A percentile compares a stretch with the other conserved stretches of the same genome.
These are phyloP conservation scores for Casuarina glauca DNA, from an alignment of 306 rosid genomes.

Conservation along the genomic window DNA sequence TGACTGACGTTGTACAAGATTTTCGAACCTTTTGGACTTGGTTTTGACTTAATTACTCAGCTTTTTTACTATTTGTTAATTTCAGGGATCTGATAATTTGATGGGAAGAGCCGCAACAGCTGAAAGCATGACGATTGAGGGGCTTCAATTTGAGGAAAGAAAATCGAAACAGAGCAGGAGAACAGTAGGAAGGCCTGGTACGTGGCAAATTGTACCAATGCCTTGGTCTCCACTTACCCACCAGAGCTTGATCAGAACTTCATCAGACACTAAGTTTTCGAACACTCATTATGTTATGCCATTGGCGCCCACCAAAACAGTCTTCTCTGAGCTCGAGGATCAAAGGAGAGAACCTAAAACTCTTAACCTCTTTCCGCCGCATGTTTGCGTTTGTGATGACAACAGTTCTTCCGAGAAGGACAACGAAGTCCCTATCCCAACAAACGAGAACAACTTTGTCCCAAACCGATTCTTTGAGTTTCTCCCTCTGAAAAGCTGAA, in stretches of 20 bases:
- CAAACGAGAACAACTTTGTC: conserved; percentile 24
- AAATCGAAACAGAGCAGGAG: conserved; percentile 19
- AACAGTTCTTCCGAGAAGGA: conserved; percentile 13
- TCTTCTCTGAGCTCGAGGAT: conserved; percentile 21
- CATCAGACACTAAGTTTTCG: conserved; percentile 17
- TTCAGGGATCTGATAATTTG: conserved; percentile 52
- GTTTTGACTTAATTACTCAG: conserved; percentile 8
- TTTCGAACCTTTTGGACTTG: conserved; percentile 32
- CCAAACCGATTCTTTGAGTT: conserved; percentile 50
- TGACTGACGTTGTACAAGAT: conserved; percentile 31
- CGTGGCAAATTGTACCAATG: conserved; percentile 36
- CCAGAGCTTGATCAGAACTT: conserved; percentile 16
- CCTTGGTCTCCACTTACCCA: conserved; percentile 19
- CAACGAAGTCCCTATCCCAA: conserved; percentile 18
- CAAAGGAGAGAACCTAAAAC: conserved; percentile 36
- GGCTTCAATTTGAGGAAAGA: conserved; percentile 33
- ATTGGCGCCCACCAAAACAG: conserved; percentile 28
- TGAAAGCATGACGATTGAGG: conserved; percentile 34
- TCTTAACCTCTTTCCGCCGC: conserved; percentile 62
- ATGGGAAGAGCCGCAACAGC: conserved; percentile 29
- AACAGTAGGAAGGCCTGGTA: conserved; percentile 23
- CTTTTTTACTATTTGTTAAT: conserved; percentile 20
- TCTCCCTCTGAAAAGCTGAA: conserved; percentile 51
- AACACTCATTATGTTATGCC: conserved; percentile 17
- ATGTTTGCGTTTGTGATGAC: conserved; percentile 30